These are phyloP conservation scores for Chrysoporthe austroafricana DNA, from an alignment of 2,329 filamentous ascomycete genomes.

Conservation along the genomic window DNA sequence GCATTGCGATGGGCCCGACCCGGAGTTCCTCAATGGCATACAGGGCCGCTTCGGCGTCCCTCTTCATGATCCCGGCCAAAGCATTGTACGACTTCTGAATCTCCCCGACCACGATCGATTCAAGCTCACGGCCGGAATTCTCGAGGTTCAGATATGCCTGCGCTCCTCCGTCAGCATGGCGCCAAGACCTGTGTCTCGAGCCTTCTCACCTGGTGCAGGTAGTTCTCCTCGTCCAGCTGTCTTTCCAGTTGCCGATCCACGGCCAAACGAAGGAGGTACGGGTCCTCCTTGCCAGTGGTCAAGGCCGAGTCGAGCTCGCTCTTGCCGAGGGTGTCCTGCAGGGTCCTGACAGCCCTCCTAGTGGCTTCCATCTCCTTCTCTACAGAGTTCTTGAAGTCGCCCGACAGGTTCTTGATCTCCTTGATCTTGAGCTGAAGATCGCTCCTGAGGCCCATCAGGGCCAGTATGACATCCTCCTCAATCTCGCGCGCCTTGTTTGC, in stretches of 20 bases:
- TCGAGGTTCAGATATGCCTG: slow-evolving; percentile 95
- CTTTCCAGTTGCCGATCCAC: slow-evolving; percentile 90
- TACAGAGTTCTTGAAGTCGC: slow-evolving; percentile 96
- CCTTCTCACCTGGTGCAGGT: slow-evolving; percentile 79
- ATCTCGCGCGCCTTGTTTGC: slow-evolving; percentile 89
- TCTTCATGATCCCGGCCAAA: slow-evolving; percentile 86
- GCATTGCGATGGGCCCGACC: slow-evolving; percentile 85
- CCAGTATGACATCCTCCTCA: slow-evolving; percentile 87
- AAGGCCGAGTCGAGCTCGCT: slow-evolving; percentile 76
- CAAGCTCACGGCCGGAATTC: slow-evolving; percentile 89
- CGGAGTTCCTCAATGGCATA: slow-evolving; percentile 80
- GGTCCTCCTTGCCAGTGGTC: slow-evolving; percentile 85
- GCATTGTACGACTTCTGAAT: slow-evolving; percentile 98
- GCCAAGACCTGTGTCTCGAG: background rate
- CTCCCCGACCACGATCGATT: slow-evolving; percentile 94
- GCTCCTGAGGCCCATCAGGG: slow-evolving; percentile 80
- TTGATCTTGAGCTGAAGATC: slow-evolving; percentile 97
- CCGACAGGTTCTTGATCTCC: slow-evolving; percentile 91
- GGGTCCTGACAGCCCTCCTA: slow-evolving; percentile 73
- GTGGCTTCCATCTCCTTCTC: slow-evolving; percentile 93
- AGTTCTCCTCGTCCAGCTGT: slow-evolving; percentile 97
- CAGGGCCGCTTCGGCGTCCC: slow-evolving; percentile 83
- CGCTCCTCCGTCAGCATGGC: slow-evolving; percentile 29
- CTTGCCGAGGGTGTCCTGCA: slow-evolving; percentile 82
- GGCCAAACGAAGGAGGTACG: slow-evolving; percentile 81